Evolutionary conservation across 768 basidiomycete species (phyloP), one percentile per base, ranked within the genome.

Genomic region (Leucosporidium yakuticum): DNA sequence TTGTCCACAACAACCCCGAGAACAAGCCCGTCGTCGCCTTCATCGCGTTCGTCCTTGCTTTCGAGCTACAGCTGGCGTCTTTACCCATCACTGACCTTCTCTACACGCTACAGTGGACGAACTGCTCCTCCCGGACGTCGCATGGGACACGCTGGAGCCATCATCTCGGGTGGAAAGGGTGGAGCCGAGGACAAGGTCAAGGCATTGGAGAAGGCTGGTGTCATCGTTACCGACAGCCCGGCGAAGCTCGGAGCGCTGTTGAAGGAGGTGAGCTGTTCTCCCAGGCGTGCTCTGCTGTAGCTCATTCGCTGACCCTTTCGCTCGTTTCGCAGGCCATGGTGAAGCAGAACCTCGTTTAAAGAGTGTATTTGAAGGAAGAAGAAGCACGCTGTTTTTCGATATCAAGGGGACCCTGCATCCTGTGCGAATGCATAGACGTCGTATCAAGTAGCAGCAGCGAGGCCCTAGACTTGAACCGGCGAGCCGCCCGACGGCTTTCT

Each of bases 91-190:
- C 0, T 54, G 29, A 20, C 39, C 1, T 9, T 23, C 25, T 31
- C 60, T 36, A 23, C 0, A 11, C 17, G 17, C 21, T 12, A 6
- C 34, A 71, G 70, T 64, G 96, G 96, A 60, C 88, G 90, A 67
- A 98, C 96, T 65, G 96, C 96, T 53, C 96, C 96, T 62, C 96
- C 96, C 49, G 96, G 96, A 50, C 84, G 96, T 76, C 88, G 96
- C 74, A 29, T 71, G 69, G 73, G 94, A 57, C 93, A 97, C 77
- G 93, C 94, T 66, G 96, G 96, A 73, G 96, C 96, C 69, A 98
- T 98, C 79, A 97, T 98, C 70, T 87, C 90, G 31, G 96, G 96
- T 69, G 96, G 96, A 54, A 99, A 98, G 83, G 96, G 94, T 85
- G 62, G 74, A 81, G 96, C 96, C 8, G 84, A 83, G 32, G 96